phyloP scores from a whole-genome alignment of 1,284 basidiomycete species.

The Ustilago trichophora region DNA sequence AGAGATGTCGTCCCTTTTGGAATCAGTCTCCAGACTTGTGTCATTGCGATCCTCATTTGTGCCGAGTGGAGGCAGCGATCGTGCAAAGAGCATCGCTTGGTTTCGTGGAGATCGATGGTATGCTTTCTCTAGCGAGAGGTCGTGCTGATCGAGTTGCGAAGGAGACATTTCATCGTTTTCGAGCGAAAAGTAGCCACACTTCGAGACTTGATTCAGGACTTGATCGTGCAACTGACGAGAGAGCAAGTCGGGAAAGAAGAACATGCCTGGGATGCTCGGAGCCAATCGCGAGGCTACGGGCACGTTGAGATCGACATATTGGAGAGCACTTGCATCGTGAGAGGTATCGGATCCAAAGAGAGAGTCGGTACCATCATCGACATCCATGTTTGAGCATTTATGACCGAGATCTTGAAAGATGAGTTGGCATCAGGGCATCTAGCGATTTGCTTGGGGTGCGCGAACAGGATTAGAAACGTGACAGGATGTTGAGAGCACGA shows the following conservation, averaged over 20 bases:
- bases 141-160: background rate
- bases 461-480: no score
- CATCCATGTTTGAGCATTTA: background rate
- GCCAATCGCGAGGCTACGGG: slow-evolving; percentile 12
- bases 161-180: background rate
- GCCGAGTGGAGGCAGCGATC: slow-evolving; percentile 12
- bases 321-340: background rate
- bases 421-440: background rate
- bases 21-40: no score
- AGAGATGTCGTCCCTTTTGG: no score
- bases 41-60: no score
- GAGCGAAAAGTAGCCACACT: slow-evolving; percentile 36
- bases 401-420: background rate
- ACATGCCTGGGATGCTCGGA: slow-evolving; percentile 28
- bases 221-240: slow-evolving; percentile 16
- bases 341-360: slow-evolving; percentile 25
- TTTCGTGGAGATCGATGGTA: slow-evolving; percentile 16
- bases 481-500: no score
- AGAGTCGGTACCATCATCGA: slow-evolving; percentile 21
- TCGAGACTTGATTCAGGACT: slow-evolving; percentile 21
- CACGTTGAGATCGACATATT: background rate
- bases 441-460: no score
- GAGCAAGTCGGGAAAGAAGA: slow-evolving; percentile 30
- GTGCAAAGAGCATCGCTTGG: slow-evolving; percentile 48
- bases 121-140: background rate